Base-by-base conservation (phyloP, 2,329 filamentous ascomycete species). In the Trichoderma brevicompactum region DNA sequence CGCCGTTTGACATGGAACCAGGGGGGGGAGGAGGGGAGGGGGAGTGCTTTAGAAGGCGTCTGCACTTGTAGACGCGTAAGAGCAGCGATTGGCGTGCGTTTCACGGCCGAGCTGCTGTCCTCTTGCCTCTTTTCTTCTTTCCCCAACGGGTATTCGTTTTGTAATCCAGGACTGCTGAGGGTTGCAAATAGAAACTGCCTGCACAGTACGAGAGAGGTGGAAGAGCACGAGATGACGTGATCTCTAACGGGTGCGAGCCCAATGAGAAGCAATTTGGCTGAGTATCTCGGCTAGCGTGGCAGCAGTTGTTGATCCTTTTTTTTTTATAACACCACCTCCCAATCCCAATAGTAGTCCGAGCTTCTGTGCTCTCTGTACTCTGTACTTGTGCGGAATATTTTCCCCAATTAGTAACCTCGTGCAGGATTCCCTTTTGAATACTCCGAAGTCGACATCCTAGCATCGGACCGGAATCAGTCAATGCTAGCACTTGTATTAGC, bases 401-500 rank as follows among this genome's bases (percentile, higher is more conserved):
- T 38, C 40, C 49, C 59, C 17, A 63, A 63, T 63, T 23, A 50
- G 40, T 61, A 61, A 17, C 48, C 36, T 50, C 36, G 48, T 63
- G 59, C 40, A 63, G 59, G 36, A 32, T 34, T 32, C 38, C 46
- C 58, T 61, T 61, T 53, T 12, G 38, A 53, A 62, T 62, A 41
- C 59, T 62, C 48, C 59, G 59, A 62, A 43, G 48, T 43, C 28
- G 59, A 44, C 38, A 52, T 52, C 38, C 59, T 38, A 53, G 36
- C 23, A 62, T 38, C 49, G 59, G 48, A 63, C 59, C 59, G 59
- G 59, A 63, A 44, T 63, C 59, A 34, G 54, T 23, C 36, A 63
- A 41, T 60, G 46, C 44, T 60, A 60, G 56, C 12, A n/a, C 56
- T 40, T 48, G 13, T 52, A n/a, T 63, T 63, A 63, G 59, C 48